Percentiles rank a stretch among this genome's conserved stretches.
phyloP scores from a whole-genome alignment of 2,329 filamentous ascomycete species.

The Nectriaceae sp. region DNA sequence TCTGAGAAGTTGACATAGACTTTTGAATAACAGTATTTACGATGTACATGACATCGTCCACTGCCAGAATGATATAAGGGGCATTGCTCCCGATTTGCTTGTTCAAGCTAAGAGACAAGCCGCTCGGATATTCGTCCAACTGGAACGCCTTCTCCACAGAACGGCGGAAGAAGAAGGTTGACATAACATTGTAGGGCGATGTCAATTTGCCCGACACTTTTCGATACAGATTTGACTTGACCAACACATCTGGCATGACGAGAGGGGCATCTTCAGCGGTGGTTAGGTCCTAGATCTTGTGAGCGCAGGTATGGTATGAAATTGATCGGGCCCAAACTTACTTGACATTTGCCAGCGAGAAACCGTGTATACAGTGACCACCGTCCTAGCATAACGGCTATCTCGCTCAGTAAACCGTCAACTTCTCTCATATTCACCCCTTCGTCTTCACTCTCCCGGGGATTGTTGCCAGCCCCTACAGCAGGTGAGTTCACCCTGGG shows the following conservation, averaged over 20 bases:
- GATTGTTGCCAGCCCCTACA: constrained; percentile 53
- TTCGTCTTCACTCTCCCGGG: constrained; percentile 79
- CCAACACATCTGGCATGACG: constrained; percentile 71
- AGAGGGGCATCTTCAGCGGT: constrained; percentile 57
- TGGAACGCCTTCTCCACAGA: constrained; percentile 98
- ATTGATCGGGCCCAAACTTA: constrained; percentile 55
- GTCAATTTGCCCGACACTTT: constrained; percentile 77
- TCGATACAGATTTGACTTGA: constrained; percentile 75
- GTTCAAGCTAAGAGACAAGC: constrained; percentile 74
- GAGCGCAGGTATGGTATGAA: constrained; percentile 11
- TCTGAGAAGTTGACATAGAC: constrained; percentile 82
- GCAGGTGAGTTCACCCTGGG: constrained; percentile 78
- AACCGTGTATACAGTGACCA: constrained; percentile 95
- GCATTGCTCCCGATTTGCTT: constrained; percentile 74
- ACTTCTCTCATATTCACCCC: constrained; percentile 96
- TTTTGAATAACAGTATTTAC: constrained; percentile 89
- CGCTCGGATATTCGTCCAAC: constrained; percentile 82
- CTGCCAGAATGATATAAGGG: constrained; percentile 90
- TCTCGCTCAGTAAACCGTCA: constrained; percentile 83
- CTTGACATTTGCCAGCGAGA: constrained; percentile 80
- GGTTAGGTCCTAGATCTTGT: constrained; percentile 47
- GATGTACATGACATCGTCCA: constrained; percentile 99
- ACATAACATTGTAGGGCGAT: constrained; percentile 86
- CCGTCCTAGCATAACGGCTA: constrained; percentile 85
- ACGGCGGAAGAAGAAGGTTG: constrained; percentile 93